Percentiles rank a stretch among this genome's conserved stretches.
Conservation (phyloP, 148 eudicot genomes). For the Heliamphora exappendiculata region DNA sequence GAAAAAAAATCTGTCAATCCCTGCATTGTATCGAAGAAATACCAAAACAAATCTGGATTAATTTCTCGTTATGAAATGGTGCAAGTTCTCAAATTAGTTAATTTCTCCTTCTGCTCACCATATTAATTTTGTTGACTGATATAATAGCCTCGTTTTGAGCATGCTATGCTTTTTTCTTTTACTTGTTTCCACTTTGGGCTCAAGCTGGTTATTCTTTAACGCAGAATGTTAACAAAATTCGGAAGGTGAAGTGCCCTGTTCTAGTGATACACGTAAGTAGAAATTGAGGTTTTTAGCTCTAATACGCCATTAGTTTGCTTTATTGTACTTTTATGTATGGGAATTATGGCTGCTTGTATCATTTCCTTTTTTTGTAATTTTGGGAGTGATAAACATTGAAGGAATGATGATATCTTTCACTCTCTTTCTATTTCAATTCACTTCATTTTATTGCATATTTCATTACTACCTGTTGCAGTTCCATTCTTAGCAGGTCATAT, state of each 20-base stretch:
- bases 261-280: slow-evolving; percentile 95
- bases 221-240: slow-evolving; percentile 94
- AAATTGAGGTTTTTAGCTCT: neutral
- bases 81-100: neutral
- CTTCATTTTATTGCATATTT: no score
- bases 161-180: neutral
- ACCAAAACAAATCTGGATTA: neutral
- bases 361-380: no score
- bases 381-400: no score
- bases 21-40: neutral
- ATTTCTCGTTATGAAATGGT: neutral
- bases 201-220: slow-evolving; percentile 13
- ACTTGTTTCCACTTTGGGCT: neutral
- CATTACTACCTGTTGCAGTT: no score
- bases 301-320: no score
- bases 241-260: slow-evolving; percentile 91
- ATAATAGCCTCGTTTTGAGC: neutral
- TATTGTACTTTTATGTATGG: no score
- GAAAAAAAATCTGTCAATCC: neutral
- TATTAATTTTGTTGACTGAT: neutral
- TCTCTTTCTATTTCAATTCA: no score
- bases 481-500: no score
- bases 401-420: no score
- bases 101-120: neutral
- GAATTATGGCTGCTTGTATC: no score